Evolutionary conservation across 257 asterid genomes (phyloP).

Genomic region (Solanum megistacrolobum): DNA sequence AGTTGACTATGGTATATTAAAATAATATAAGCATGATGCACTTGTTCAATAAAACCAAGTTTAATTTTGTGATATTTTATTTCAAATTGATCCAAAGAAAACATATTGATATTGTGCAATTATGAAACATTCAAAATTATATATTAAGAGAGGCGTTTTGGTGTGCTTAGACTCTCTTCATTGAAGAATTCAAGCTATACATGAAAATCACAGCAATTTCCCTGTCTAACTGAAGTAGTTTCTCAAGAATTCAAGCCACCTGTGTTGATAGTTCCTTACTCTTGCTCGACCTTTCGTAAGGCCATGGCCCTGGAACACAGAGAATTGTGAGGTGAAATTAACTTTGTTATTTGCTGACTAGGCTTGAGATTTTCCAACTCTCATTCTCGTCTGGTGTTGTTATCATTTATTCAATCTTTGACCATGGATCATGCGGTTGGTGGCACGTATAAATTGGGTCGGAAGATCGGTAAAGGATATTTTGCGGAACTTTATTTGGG

Average conservation of each 20-base stretch:
- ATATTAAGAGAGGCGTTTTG: not conserved
- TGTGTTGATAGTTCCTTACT: not conserved
- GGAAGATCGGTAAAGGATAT: constrained; percentile 86
- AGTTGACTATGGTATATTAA: not conserved
- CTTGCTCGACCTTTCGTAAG: not conserved
- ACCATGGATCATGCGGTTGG: constrained; percentile 76
- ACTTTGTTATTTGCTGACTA: not conserved
- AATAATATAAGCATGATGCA: not conserved
- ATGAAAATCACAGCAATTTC: not conserved
- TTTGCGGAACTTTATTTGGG: constrained; percentile 87
- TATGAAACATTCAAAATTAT: not conserved
- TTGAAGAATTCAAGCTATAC: not conserved
- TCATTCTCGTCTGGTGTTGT: not conserved
- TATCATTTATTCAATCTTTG: constrained; percentile 9
- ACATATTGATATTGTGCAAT: not conserved
- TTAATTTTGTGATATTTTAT: not conserved
- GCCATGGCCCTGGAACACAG: not conserved
- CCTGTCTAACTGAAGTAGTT: not conserved
- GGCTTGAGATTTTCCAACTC: not conserved
- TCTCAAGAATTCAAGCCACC: not conserved
- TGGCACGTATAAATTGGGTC: constrained; percentile 68
- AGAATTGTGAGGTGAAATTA: not conserved
- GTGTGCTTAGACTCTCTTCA: not conserved
- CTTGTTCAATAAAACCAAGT: not conserved
- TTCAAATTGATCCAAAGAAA: not conserved